Base-by-base conservation (phyloP, 1,139 yeast species). In the Hemisphaericaspora xylofermentans region DNA sequence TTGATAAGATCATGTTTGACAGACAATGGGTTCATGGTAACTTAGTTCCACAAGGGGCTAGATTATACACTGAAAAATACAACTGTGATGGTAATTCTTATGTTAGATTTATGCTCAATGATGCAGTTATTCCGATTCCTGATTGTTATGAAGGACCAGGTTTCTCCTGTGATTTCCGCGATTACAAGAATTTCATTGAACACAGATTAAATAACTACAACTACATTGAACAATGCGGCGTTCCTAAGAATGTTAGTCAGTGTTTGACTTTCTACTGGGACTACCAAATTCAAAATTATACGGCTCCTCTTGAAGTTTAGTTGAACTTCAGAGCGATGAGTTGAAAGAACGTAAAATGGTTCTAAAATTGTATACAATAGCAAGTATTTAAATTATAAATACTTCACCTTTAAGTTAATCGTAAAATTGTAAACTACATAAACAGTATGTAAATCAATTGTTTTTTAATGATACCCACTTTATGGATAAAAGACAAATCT, bases 41-140 rank as follows among this genome's bases (percentile, higher is more conserved):
- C 41, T 56, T 77, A 36, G 68, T 71, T 10, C 84, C 84, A 19
- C 76, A 75, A 77, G 83, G 82, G 19, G 78, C 77, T 1, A 64
- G 80, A 43, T 54, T 76, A 15, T 60, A 74, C 26, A 60, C 76
- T 31, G 85, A 80, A 53, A 66, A 75, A 47, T 61, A 71, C 47
- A 53, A 53, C 14, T 76, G 80, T 52, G 58, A 55, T 16, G 65
- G 56, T 22, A 35, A 40, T 9, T 34, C 41, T 7, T 40, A 28
- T 35, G 44, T 41, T 6, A 30, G 84, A 46, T 62, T 69, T 36
- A 50, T 78, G 17, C 61, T 78, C 28, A 80, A 80, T 53, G 82
- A 77, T 44, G 79, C 83, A 1, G 82, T 79, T 3, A 58, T 73
- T 25, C 84, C 84, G 1, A 56, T 79, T 31, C 68, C 69, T n/a